A percentile compares a stretch with the other conserved stretches of the same genome.
Evolutionary conservation across 352 stramenopile species (phyloP).

Genomic region (Plasmopara muralis): DNA sequence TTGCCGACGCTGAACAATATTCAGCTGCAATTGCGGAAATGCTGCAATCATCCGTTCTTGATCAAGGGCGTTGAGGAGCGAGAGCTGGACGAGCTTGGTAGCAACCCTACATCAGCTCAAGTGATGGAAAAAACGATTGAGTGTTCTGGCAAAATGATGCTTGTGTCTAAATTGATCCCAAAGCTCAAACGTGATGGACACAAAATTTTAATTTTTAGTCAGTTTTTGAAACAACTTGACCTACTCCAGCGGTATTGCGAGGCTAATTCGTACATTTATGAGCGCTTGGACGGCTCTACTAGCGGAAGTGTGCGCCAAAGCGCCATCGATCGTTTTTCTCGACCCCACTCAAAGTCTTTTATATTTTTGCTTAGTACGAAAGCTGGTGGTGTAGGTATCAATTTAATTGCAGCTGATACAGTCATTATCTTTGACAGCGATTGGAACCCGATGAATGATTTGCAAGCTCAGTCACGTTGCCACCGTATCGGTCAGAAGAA

Average conservation of each 20-base stretch:
- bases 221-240: conserved; percentile 91
- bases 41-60: conserved; percentile 99
- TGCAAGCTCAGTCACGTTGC: conserved; percentile 86
- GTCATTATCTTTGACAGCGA: conserved; percentile 99
- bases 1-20: conserved; percentile 96
- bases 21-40: conserved; percentile 98
- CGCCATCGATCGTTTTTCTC: conserved; percentile 96
- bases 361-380: conserved; percentile 98
- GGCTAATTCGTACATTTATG: conserved; percentile 82
- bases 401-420: conserved; percentile 97
- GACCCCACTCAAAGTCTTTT: conserved; percentile 93
- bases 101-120: conserved; percentile 31
- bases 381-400: conserved; percentile 97
- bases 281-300: conserved; percentile 89
- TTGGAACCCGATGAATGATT: conserved; percentile 98
- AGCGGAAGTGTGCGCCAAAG: conserved; percentile 85
- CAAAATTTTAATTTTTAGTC: conserved; percentile 95
- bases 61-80: conserved; percentile 92
- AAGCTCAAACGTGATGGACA: conserved; percentile 91
- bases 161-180: conserved; percentile 86
- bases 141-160: conserved; percentile 82
- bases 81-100: conserved; percentile 71
- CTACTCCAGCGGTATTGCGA: conserved; percentile 92
- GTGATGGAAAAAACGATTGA: conserved; percentile 84
- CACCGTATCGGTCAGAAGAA: conserved; percentile 99